These are phyloP conservation scores for Fistulinella prunicolor DNA, from an alignment of 768 basidiomycete genomes.

Conservation along the genomic window DNA sequence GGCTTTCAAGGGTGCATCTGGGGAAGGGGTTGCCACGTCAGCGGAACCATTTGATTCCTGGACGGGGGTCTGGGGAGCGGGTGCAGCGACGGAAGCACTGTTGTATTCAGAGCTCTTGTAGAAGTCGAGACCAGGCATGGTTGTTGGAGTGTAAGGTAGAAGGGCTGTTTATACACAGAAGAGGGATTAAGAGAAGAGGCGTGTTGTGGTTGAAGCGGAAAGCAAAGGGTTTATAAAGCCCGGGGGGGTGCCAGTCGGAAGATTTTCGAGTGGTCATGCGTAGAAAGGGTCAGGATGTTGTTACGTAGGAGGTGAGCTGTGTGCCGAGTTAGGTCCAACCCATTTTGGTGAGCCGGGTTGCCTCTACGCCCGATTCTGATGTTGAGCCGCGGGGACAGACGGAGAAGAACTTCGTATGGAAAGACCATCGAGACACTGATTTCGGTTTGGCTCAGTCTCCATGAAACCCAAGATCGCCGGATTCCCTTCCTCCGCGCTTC, in stretches of 20 bases:
- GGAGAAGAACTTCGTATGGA: slow-evolving; percentile 14
- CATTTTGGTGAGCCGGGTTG: slow-evolving; percentile 7
- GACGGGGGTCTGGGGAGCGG: slow-evolving; percentile 4
- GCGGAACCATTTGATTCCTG: not conserved
- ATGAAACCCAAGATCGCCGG: too few relatives aligned
- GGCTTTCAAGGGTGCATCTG: slow-evolving; percentile 10
- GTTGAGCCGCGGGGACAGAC: slow-evolving; percentile 23
- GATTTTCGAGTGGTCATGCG: slow-evolving; percentile 12
- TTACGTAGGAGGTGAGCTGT: slow-evolving; percentile 24
- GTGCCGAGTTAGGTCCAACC: slow-evolving; percentile 10
- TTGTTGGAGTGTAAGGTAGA: slow-evolving; percentile 8
- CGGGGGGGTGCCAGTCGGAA: slow-evolving; percentile 9
- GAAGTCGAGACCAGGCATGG: slow-evolving; percentile 36
- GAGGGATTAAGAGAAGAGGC: slow-evolving; percentile 12
- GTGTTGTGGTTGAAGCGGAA: not conserved
- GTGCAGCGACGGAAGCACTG: not conserved
- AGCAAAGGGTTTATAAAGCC: slow-evolving; percentile 21
- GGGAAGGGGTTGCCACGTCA: slow-evolving; percentile 4
- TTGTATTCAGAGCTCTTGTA: slow-evolving; percentile 20
- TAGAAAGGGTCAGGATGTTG: slow-evolving; percentile 19
- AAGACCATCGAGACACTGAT: slow-evolving; percentile 3
- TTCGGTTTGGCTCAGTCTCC: slow-evolving; percentile 8
- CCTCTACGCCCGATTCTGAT: slow-evolving; percentile 9
- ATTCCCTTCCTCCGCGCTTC: too few relatives aligned
- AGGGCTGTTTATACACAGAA: slow-evolving; percentile 21